Evolutionary conservation across 768 basidiomycete species (phyloP), one percentile per base, ranked within the genome.

Genomic region (Imleria badia): DNA sequence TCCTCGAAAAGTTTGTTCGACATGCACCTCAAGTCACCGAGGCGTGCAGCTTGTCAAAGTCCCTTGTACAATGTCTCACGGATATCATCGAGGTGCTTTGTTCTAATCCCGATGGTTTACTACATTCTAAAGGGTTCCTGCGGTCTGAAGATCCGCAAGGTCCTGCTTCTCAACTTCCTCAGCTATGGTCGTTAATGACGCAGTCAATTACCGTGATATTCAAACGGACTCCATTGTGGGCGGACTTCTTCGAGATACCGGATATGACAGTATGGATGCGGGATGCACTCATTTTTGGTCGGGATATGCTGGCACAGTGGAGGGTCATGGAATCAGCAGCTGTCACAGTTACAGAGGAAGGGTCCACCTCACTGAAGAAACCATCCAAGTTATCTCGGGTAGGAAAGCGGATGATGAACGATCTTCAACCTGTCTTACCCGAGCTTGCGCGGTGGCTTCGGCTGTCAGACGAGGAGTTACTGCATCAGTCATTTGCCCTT

Each of bases 191-290:
- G 30, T 71, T 84, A 34, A 91, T 98, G 89, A 86, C 87, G 7
- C 78, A 80, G 46, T 83, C 90, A 4, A 81, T 96, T 45, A 81
- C 88, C 0, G 78, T 88, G 48, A 93, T 99, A 58, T 98, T 97
- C 75, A 85, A 82, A 65, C 81, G 82, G 48, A 94, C 94, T 3
- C 87, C 87, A 0, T 65, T 76, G 14, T 99, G 97, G 97, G 82
- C 97, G 0, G 69, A 75, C 9, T 87, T 80, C 67, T 91, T 91
- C 69, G 86, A 89, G 50, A 85, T 83, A 61, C 81, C 85, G 26
- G 85, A 86, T 52, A 97, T 99, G 95, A 80, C 89, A 14, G 81
- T 85, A 31, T 99, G 97, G 97, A 98, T 99, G 97, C 84, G 95
- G 51, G 97, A 98, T 67, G 97, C 95, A 3, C 78, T 98, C 48